Percentiles rank a stretch among this genome's conserved stretches.
These are phyloP conservation scores for Oryza rufipogon DNA, from an alignment of 176 grass and related monocot species.

Conservation along the genomic window DNA sequence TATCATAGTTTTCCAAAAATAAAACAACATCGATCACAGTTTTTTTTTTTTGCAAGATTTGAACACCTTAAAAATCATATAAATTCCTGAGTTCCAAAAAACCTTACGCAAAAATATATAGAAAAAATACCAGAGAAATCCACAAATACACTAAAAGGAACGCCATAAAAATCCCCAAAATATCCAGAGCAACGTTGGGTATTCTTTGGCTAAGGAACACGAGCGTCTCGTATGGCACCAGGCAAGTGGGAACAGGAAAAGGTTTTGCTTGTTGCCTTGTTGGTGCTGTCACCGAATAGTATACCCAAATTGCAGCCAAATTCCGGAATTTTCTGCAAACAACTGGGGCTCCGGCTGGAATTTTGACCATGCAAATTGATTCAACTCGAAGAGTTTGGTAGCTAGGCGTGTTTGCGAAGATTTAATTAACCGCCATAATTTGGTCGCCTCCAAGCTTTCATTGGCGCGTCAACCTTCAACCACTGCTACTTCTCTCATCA, in stretches of 20 bases:
- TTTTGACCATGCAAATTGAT: slow-evolving; percentile 28
- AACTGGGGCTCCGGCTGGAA: slow-evolving; percentile 4
- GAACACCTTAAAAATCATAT: no score
- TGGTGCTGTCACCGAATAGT: not conserved
- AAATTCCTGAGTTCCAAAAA: no score
- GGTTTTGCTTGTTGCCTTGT: not conserved
- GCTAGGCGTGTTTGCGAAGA: not conserved
- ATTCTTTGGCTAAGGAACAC: not conserved
- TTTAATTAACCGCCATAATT: not conserved
- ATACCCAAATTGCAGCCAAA: not conserved
- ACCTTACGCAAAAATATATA: no score
- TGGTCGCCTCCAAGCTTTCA: not conserved
- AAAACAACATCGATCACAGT: no score
- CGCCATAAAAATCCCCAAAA: not conserved
- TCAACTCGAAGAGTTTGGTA: not conserved
- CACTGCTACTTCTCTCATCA: not conserved
- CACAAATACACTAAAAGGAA: no score
- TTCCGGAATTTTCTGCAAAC: slow-evolving; percentile 12
- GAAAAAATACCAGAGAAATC: not conserved
- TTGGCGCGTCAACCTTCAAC: slow-evolving; percentile 45
- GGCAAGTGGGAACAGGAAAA: slow-evolving; percentile 1
- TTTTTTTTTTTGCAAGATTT: not conserved
- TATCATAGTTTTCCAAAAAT: no score
- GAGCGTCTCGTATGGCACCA: not conserved
- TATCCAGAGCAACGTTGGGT: not conserved